Percentiles rank a stretch among this genome's conserved stretches.
phyloP scores from a whole-genome alignment of 2,329 filamentous ascomycete genomes.

The Ambrosiella xylebori region DNA sequence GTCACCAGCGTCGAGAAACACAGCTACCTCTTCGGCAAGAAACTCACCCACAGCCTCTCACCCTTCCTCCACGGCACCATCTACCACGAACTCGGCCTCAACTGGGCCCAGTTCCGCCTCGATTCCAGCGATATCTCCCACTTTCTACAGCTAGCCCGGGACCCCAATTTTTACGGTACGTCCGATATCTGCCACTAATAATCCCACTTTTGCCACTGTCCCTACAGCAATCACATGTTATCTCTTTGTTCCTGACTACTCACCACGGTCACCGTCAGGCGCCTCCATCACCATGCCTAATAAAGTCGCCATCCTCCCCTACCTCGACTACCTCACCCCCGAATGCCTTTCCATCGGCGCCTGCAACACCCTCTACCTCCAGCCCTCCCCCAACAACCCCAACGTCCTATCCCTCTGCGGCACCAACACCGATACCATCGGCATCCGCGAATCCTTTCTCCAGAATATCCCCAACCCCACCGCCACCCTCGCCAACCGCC shows the following conservation, averaged over 20 bases:
- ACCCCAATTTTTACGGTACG: slow-evolving; percentile 45
- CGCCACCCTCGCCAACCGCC: slow-evolving; percentile 32
- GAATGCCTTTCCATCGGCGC: slow-evolving; percentile 60
- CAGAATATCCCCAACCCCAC: slow-evolving; percentile 33
- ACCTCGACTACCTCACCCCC: slow-evolving; percentile 56
- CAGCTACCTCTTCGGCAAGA: slow-evolving; percentile 40
- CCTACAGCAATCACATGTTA: not conserved
- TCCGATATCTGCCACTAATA: not conserved
- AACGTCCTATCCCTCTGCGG: slow-evolving; percentile 43
- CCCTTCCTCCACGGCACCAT: slow-evolving; percentile 37
- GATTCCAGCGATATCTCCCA: slow-evolving; percentile 32
- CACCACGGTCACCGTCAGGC: slow-evolving; percentile 23
- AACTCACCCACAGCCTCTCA: slow-evolving; percentile 37
- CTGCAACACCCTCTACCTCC: slow-evolving; percentile 62
- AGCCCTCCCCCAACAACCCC: slow-evolving; percentile 28
- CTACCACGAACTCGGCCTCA: slow-evolving; percentile 31
- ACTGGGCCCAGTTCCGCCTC: slow-evolving; percentile 34
- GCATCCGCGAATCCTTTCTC: slow-evolving; percentile 55
- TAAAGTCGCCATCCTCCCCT: slow-evolving; percentile 58
- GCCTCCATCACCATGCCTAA: slow-evolving; percentile 70
- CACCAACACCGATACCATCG: slow-evolving; percentile 68
- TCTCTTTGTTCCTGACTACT: not conserved
- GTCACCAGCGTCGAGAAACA: slow-evolving; percentile 17
- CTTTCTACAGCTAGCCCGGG: slow-evolving; percentile 34
- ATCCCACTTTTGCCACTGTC: not conserved